Evolutionary conservation across 23 red algal genomes (phyloP).

Genomic region (Agarophyton chilense): DNA sequence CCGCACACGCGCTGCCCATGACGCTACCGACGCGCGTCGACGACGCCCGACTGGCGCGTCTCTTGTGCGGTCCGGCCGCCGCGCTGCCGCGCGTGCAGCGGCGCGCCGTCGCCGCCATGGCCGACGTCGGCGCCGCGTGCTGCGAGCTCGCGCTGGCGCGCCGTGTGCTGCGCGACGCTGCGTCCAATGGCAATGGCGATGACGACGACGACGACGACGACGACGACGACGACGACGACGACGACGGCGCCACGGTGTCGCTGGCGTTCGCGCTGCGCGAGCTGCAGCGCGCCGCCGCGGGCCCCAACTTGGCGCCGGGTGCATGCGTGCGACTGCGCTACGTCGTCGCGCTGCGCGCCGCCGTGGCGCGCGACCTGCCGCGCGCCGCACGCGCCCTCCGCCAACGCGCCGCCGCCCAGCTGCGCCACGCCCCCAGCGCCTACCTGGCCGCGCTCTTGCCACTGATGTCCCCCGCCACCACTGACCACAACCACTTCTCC

Average conservation of each 20-base stretch:
- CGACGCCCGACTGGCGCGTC: background rate
- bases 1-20: background rate
- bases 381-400: background rate
- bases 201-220: no score
- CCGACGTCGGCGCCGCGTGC: background rate
- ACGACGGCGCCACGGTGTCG: no score
- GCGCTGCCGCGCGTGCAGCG: background rate
- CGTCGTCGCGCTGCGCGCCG: background rate
- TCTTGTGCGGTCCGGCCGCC: background rate
- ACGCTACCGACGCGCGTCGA: background rate
- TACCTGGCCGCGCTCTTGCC: background rate
- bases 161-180: no score
- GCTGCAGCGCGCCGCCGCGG: background rate
- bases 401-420: background rate
- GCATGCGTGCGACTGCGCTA: background rate
- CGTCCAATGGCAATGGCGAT: no score
- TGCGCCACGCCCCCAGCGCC: background rate
- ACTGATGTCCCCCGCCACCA: background rate
- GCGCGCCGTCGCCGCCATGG: background rate
- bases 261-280: background rate
- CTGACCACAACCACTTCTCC: no score
- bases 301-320: background rate
- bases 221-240: no score
- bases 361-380: background rate
- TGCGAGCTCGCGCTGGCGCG: background rate